Evolutionary conservation across 2,329 filamentous ascomycete species (phyloP), one percentile per base, ranked within the genome.

Genomic region (Verticillium longisporum): DNA sequence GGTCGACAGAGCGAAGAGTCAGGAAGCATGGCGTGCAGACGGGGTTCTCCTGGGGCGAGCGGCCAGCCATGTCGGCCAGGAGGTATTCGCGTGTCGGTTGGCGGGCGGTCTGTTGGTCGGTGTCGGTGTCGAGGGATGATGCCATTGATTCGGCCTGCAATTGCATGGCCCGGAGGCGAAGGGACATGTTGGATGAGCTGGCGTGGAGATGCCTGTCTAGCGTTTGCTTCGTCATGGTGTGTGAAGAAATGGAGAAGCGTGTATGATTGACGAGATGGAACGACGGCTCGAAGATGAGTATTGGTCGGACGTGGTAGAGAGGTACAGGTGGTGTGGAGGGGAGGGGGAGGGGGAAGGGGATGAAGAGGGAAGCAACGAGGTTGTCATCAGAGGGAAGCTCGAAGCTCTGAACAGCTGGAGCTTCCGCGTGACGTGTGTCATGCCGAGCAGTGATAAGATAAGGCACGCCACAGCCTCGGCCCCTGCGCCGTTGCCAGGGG

Each of bases 191-290:
- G 63, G 79, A 81, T 63, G 69, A 72, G 62, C 78, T 77, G 54
- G 75, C 72, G 62, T 74, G 76, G 63, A 79, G 26, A 26, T 26
- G 70, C 67, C 75, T 77, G 26, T 78, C 74, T 63, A 78, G 70
- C 1, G 78, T 78, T 64, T 78, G 75, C 62, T 74, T 74, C 55
- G 77, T 79, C 80, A 83, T 82, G 63, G 56, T 36, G 32, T 26
- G 36, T 10, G 18, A 21, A 32, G n/a, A 14, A 14, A 15, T 2
- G 37, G 15, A n/a, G 15, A 14, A 41, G 37, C 15, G 9, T 41
- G 37, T 14, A 15, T 6, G 11, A n/a, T 15, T 13, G 37, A n/a
- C 13, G 26, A 26, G 26, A 26, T 15, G 37, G 2, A 41, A n/a
- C 13, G 14, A 41, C 15, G 15, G 9, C 5, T 41, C 15, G 10